Evolutionary conservation across 1,284 basidiomycete genomes (phyloP).

Genomic region (Leccinum idahoense): DNA sequence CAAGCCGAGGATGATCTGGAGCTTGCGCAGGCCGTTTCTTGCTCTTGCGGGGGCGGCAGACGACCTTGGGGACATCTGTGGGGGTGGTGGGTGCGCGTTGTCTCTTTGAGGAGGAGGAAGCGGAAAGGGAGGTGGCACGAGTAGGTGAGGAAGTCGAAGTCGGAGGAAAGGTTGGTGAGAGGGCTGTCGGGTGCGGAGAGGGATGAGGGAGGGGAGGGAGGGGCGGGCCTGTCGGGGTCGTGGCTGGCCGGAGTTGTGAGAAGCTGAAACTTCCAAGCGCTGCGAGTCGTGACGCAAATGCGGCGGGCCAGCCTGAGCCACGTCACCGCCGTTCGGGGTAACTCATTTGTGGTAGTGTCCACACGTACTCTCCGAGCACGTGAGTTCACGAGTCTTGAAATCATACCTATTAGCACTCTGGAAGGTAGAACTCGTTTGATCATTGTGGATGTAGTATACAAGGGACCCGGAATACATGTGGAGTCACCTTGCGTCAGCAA

Average conservation of each 20-base stretch:
- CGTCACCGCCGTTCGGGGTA: not conserved
- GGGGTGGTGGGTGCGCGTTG: constrained; percentile 16
- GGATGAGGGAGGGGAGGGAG: constrained; percentile 17
- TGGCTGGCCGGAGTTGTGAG: not conserved
- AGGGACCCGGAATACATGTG: too few relatives aligned
- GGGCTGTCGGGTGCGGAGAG: constrained; percentile 20
- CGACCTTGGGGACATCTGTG: not conserved
- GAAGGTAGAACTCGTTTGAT: not conserved
- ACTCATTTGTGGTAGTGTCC: constrained; percentile 18
- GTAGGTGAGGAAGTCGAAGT: constrained; percentile 17
- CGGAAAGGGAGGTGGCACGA: constrained; percentile 21
- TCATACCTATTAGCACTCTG: too few relatives aligned
- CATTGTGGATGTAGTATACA: too few relatives aligned
- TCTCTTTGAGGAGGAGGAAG: constrained; percentile 26
- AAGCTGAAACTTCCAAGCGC: constrained; percentile 22
- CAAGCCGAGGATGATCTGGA: constrained; percentile 22
- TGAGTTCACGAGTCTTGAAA: not conserved
- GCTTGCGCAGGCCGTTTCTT: constrained; percentile 23
- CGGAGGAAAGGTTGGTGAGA: constrained; percentile 23
- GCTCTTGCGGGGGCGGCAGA: constrained; percentile 16
- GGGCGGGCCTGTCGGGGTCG: constrained; percentile 7
- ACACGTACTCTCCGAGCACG: constrained; percentile 5
- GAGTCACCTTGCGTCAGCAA: too few relatives aligned
- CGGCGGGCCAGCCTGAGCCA: constrained; percentile 1
- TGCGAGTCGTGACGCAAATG: constrained; percentile 26